These are phyloP conservation scores for Russula griseocarnosa DNA, from an alignment of 768 basidiomycete species.

Conservation along the genomic window DNA sequence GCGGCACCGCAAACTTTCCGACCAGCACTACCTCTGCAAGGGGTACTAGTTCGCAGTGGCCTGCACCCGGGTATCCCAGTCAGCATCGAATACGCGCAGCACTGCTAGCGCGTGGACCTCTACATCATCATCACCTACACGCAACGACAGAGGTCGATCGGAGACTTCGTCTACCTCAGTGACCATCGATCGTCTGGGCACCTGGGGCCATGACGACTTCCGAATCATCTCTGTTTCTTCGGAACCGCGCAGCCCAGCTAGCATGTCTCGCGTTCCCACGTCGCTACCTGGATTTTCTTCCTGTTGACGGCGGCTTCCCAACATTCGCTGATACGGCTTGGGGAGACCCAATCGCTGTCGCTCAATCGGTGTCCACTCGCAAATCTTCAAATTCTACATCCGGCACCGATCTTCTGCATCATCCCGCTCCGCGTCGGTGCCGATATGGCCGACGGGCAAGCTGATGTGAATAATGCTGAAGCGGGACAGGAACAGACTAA, in stretches of 20 bases:
- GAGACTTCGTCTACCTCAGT: not conserved
- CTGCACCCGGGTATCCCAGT: not conserved
- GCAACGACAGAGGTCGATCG: not conserved
- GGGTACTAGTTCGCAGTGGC: not conserved
- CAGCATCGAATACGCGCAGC: not conserved
- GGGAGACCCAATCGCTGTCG: not conserved
- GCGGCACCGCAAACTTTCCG: too few relatives aligned
- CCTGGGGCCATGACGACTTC: not conserved
- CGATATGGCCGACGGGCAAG: not conserved
- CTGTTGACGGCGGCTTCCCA: not conserved
- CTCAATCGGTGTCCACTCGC: not conserved
- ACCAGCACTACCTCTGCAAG: not conserved
- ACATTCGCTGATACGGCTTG: not conserved
- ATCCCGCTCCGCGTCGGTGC: not conserved
- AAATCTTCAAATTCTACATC: not conserved
- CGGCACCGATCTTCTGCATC: accelerated
- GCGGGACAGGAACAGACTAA: not conserved
- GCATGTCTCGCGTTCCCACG: not conserved
- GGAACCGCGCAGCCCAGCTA: not conserved
- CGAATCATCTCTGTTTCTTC: not conserved
- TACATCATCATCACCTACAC: not conserved
- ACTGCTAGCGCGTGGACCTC: not conserved
- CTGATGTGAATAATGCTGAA: not conserved
- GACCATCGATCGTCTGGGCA: not conserved
- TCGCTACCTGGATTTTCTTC: not conserved